Conservation (phyloP, 495 filamentous ascomycete species). For the Talaromyces ruber region DNA sequence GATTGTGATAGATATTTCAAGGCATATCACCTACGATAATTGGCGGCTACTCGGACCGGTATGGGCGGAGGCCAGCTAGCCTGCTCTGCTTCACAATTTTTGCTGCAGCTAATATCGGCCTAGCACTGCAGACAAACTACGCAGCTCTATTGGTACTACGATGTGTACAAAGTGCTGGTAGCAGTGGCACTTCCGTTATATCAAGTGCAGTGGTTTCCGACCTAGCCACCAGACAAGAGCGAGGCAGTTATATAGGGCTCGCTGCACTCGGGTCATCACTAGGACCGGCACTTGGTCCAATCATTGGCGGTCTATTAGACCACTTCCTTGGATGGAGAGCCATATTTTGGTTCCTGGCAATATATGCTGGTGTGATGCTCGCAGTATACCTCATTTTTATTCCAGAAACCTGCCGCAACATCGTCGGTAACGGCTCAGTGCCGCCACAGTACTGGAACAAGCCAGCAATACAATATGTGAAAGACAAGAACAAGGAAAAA, state of each 20-base stretch:
- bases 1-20: constrained; percentile 33
- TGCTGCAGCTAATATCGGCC: constrained; percentile 37
- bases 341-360: constrained; percentile 70
- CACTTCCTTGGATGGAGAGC: constrained; percentile 61
- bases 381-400: constrained; percentile 22
- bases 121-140: constrained; percentile 38
- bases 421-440: constrained; percentile 38
- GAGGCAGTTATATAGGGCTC: constrained; percentile 35
- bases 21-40: constrained; percentile 42
- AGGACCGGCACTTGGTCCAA: constrained; percentile 49
- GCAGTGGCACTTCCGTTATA: constrained; percentile 36
- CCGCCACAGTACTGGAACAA: constrained; percentile 29
- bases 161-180: constrained; percentile 40
- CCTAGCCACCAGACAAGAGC: constrained; percentile 28
- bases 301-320: constrained; percentile 56
- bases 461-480: constrained; percentile 15
- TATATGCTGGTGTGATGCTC: constrained; percentile 38
- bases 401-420: constrained; percentile 38
- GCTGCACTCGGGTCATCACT: constrained; percentile 20
- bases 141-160: constrained; percentile 40
- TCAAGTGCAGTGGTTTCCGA: constrained; percentile 32
- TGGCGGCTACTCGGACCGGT: constrained; percentile 36
- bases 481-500: constrained; percentile 1
- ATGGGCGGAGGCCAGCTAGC: constrained; percentile 40
- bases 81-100: constrained; percentile 39